Conservation (phyloP, 306 rosid species). For the Urtica urens region DNA sequence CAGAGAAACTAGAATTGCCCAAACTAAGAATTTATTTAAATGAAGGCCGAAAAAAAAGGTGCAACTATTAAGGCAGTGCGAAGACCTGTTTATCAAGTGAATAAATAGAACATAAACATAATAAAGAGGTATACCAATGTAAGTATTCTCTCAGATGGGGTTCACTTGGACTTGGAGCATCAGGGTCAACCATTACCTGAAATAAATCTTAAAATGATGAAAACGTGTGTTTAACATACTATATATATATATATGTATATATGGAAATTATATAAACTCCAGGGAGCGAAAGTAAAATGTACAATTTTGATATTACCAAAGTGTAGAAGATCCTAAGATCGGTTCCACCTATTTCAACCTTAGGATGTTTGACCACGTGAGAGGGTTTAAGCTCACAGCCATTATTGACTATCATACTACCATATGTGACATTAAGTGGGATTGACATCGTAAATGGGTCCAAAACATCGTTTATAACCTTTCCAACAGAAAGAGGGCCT, state of each 20-base stretch:
- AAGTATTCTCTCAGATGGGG: constrained; percentile 42
- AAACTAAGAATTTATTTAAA: too few species aligned
- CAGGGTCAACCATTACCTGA: constrained; percentile 55
- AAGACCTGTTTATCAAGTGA: too few species aligned
- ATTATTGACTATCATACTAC: constrained; percentile 26
- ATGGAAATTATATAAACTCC: too few species aligned
- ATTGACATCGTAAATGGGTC: constrained; percentile 31
- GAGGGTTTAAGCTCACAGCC: constrained; percentile 51
- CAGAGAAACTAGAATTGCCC: too few species aligned
- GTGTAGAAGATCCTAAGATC: constrained; percentile 48
- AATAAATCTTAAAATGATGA: too few species aligned
- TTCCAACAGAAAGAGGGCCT: constrained; percentile 40
- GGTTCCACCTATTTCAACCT: constrained; percentile 37
- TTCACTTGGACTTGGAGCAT: constrained; percentile 54
- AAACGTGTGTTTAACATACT: too few species aligned
- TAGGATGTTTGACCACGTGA: constrained; percentile 31
- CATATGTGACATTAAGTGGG: constrained; percentile 22
- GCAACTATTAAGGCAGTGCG: too few species aligned
- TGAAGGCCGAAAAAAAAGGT: too few species aligned
- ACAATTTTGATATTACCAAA: constrained; percentile 17
- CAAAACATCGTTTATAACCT: constrained; percentile 37
- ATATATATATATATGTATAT: too few species aligned
- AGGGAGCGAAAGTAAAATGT: neutral
- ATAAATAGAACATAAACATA: too few species aligned
- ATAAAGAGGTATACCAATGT: constrained; percentile 56